phyloP scores from a whole-genome alignment of 495 filamentous ascomycete genomes.

The Penicillium verhagenii region DNA sequence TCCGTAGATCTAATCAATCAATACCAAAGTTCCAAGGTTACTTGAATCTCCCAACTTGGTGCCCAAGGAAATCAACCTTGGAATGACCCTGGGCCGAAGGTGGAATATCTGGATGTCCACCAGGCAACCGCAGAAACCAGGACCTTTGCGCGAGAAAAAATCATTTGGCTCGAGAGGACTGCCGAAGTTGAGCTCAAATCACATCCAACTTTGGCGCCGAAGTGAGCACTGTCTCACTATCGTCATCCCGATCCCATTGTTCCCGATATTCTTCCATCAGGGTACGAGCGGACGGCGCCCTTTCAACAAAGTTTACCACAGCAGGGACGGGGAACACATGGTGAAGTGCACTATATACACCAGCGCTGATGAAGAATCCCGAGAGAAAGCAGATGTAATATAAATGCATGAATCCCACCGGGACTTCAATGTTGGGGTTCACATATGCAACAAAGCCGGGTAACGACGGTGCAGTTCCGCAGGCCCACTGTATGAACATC shows the following conservation, averaged over 20 bases:
- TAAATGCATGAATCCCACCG: slow-evolving; percentile 20
- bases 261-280: slow-evolving; percentile 22
- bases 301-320: slow-evolving; percentile 17
- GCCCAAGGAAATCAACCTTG: too few relatives aligned
- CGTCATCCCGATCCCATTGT: slow-evolving; percentile 13
- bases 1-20: too few relatives aligned
- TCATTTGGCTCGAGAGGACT: too few relatives aligned
- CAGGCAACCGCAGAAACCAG: too few relatives aligned
- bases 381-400: slow-evolving; percentile 30
- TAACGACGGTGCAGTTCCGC: slow-evolving; percentile 23
- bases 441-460: slow-evolving; percentile 27
- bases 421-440: slow-evolving; percentile 16
- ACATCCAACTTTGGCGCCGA: neutral
- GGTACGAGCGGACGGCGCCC: slow-evolving; percentile 13
- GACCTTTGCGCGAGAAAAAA: too few relatives aligned
- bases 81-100: too few relatives aligned
- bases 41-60: too few relatives aligned
- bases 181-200: neutral
- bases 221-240: slow-evolving; percentile 1
- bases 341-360: slow-evolving; percentile 21
- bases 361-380: slow-evolving; percentile 19
- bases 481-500: slow-evolving; percentile 17
- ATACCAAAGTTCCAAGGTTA: too few relatives aligned
- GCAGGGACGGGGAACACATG: slow-evolving; percentile 12
- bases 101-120: too few relatives aligned